Conservation (phyloP, 768 basidiomycete genomes). For the Pilatotrama ljubarskyi region DNA sequence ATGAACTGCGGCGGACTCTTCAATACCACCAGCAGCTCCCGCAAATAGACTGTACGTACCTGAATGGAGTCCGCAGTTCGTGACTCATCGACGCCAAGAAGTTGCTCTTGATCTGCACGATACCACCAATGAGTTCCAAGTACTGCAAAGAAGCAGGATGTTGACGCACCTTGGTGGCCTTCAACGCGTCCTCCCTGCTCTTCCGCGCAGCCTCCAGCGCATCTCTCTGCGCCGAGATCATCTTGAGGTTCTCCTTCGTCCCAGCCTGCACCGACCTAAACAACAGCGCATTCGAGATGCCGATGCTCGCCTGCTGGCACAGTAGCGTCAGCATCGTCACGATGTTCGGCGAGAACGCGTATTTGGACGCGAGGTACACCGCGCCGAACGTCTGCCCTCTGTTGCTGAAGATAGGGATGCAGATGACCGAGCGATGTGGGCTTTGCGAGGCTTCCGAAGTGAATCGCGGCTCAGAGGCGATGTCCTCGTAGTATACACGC, state of each 20-base stretch:
- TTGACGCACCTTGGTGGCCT: conserved; percentile 64
- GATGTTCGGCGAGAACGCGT: conserved; percentile 60
- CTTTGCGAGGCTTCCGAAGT: conserved; percentile 67
- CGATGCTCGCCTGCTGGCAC: conserved; percentile 75
- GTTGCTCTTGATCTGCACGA: conserved; percentile 70
- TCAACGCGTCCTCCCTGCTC: conserved; percentile 71
- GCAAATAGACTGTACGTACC: conserved; percentile 44
- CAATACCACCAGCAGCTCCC: no score
- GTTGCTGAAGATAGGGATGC: conserved; percentile 72
- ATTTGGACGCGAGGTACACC: conserved; percentile 65
- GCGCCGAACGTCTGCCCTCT: conserved; percentile 75
- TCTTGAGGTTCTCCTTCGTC: conserved; percentile 72
- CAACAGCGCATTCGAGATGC: conserved; percentile 71
- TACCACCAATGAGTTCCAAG: no score
- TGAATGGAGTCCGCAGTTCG: conserved; percentile 76
- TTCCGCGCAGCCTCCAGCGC: conserved; percentile 69
- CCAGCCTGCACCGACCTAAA: conserved; percentile 76
- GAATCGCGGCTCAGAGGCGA: conserved; percentile 64
- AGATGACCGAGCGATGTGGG: conserved; percentile 59
- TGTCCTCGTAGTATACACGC: conserved; percentile 59
- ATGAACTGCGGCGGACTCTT: conserved; percentile 57
- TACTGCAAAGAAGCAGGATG: no score
- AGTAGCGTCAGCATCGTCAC: conserved; percentile 63
- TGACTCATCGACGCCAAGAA: conserved; percentile 78
- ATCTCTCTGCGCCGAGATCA: conserved; percentile 71